Conservation (phyloP, 2,329 filamentous ascomycete genomes). For the Beauveria varroae region DNA sequence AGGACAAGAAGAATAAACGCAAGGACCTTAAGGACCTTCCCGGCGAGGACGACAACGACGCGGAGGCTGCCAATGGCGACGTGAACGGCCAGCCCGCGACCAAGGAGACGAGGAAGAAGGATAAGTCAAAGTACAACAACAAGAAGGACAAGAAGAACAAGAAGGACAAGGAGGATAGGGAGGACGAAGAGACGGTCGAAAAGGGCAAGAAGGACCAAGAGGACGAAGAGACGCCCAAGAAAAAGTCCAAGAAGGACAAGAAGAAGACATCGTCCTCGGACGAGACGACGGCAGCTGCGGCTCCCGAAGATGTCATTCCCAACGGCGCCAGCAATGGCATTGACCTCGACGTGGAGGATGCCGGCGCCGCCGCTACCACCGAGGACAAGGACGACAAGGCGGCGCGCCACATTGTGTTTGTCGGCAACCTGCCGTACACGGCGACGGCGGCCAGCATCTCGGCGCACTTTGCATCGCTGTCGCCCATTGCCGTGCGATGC, state of each 20-base stretch:
- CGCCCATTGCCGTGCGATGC: constrained; percentile 42
- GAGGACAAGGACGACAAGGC: constrained; percentile 17
- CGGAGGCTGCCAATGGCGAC: constrained; percentile 15
- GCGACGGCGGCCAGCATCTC: constrained; percentile 63
- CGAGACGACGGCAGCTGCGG: constrained; percentile 11
- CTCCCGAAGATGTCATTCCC: constrained; percentile 14
- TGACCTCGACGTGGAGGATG: constrained; percentile 11
- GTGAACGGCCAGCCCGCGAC: constrained; percentile 17
- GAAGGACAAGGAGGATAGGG: constrained; percentile 20
- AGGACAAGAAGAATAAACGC: constrained; percentile 34
- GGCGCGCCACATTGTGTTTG: constrained; percentile 26
- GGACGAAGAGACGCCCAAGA: constrained; percentile 20
- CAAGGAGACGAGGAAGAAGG: constrained; percentile 19
- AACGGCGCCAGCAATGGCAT: constrained; percentile 25
- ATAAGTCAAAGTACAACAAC: constrained; percentile 9
- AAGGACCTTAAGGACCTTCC: constrained; percentile 31
- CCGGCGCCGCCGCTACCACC: constrained; percentile 13
- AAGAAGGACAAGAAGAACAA: constrained; percentile 25
- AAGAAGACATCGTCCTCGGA: constrained; percentile 13
- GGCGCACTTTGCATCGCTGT: constrained; percentile 70
- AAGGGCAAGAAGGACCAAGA: constrained; percentile 21
- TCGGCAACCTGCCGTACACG: constrained; percentile 79
- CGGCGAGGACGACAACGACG: constrained; percentile 22
- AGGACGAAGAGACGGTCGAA: constrained; percentile 20
- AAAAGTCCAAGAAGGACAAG: constrained; percentile 18